Evolutionary conservation across 2,329 filamentous ascomycete species (phyloP).

Genomic region (Pseudogymnoascus sp.): DNA sequence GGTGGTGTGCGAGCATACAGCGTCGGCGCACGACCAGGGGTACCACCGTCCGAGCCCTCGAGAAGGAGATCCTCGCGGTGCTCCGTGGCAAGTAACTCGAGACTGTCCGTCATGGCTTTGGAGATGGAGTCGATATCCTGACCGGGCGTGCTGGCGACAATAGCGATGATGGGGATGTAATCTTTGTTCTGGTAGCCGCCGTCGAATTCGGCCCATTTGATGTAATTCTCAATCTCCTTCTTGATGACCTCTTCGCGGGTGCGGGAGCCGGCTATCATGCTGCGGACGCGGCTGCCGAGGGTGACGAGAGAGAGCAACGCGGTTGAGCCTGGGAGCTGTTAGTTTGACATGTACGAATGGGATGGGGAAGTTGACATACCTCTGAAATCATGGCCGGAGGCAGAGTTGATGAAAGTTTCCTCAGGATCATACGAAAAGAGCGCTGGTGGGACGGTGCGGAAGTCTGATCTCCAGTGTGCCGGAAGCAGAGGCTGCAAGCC

Average conservation of each 20-base stretch:
- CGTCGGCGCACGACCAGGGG: conserved; percentile 17
- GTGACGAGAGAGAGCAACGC: conserved; percentile 23
- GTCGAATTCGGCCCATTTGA: conserved; percentile 28
- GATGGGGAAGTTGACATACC: conserved; percentile 17
- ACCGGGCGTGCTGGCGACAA: conserved; percentile 16
- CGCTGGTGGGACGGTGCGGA: conserved; percentile 23
- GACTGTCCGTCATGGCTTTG: conserved; percentile 19
- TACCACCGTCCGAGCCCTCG: background rate
- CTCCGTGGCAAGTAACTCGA: conserved; percentile 22
- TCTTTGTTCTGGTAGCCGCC: conserved; percentile 23
- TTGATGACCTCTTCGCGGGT: conserved; percentile 22
- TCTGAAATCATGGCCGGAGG: conserved; percentile 16
- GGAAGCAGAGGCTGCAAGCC: conserved; percentile 26
- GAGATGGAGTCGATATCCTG: conserved; percentile 18
- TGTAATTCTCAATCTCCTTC: conserved; percentile 24
- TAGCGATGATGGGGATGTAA: conserved; percentile 24
- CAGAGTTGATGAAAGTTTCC: conserved; percentile 23
- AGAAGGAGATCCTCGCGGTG: conserved; percentile 21
- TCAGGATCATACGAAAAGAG: conserved; percentile 22
- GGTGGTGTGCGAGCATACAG: conserved; percentile 22
- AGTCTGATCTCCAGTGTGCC: conserved; percentile 22
- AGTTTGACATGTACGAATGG: conserved; percentile 11
- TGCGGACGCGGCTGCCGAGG: conserved; percentile 22
- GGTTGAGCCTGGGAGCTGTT: conserved; percentile 17
- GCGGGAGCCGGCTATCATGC: conserved; percentile 12